These are phyloP conservation scores for Ophiostoma piceae DNA, from an alignment of 2,329 filamentous ascomycete species.

Conservation along the genomic window DNA sequence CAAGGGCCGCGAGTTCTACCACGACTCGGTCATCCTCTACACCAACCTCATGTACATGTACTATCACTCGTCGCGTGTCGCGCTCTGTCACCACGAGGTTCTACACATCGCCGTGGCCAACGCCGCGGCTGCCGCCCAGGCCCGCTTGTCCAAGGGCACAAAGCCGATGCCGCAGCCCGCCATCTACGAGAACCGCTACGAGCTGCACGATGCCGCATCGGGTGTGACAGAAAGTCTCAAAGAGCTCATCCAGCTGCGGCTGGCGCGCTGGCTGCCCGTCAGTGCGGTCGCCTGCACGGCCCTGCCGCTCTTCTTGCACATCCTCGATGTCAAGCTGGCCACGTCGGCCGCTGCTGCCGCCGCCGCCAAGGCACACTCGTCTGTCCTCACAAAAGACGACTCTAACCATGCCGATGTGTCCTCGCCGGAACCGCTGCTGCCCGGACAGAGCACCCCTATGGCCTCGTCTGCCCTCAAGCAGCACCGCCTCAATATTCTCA, in stretches of 20 bases:
- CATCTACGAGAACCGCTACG: conserved; percentile 25
- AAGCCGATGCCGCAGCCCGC: conserved; percentile 8
- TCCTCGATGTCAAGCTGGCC: conserved; percentile 27
- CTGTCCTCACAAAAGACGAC: conserved; percentile 1
- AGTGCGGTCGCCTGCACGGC: conserved; percentile 27
- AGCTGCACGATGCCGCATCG: conserved; percentile 26
- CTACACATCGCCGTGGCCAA: conserved; percentile 39
- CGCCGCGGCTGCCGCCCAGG: conserved; percentile 31
- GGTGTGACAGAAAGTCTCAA: conserved; percentile 27
- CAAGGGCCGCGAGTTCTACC: conserved; percentile 22
- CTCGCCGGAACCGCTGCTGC: neutral
- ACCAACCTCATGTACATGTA: conserved; percentile 29
- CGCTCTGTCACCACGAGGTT: conserved; percentile 27
- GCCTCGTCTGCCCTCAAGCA: conserved; percentile 39
- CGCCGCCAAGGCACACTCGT: neutral
- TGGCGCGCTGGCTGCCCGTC: conserved; percentile 28
- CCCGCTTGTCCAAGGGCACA: conserved; percentile 25
- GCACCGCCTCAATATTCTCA: conserved; percentile 33
- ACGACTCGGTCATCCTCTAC: conserved; percentile 27
- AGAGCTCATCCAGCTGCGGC: conserved; percentile 27
- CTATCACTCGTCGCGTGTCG: conserved; percentile 27
- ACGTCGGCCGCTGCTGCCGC: neutral
- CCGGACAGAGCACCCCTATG: neutral
- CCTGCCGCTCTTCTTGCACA: conserved; percentile 27
- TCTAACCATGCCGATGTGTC: neutral